These are phyloP conservation scores for Coemansia sp. DNA, from an alignment of 192 early-diverging fungal species.

Conservation along the genomic window DNA sequence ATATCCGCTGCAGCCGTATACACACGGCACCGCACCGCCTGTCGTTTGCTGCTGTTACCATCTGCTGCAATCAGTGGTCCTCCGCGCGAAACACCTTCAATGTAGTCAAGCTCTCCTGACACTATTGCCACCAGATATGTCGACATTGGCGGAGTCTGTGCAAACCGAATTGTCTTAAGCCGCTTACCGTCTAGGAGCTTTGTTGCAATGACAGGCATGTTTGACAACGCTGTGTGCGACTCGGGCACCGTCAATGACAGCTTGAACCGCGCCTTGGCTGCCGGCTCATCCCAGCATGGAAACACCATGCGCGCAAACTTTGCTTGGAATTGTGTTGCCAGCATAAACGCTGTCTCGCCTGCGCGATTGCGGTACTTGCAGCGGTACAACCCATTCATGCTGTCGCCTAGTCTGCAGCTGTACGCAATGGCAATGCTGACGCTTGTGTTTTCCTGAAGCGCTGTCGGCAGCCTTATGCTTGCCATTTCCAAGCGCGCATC, in stretches of 20 bases:
- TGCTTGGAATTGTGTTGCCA: constrained; percentile 79
- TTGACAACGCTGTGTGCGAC: constrained; percentile 68
- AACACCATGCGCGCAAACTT: constrained; percentile 69
- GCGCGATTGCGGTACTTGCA: constrained; percentile 61
- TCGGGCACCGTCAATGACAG: constrained; percentile 62
- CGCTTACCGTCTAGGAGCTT: not conserved
- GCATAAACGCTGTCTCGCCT: constrained; percentile 60
- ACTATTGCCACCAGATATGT: constrained; percentile 79
- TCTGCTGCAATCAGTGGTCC: constrained; percentile 6
- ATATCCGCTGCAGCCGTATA: constrained; percentile 67
- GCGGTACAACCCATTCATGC: constrained; percentile 84
- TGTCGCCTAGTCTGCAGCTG: constrained; percentile 65
- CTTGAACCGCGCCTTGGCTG: constrained; percentile 77
- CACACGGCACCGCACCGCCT: constrained; percentile 55
- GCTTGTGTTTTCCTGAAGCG: constrained; percentile 34
- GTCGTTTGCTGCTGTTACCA: constrained; percentile 32
- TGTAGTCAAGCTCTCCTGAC: constrained; percentile 77
- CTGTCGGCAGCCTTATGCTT: constrained; percentile 33
- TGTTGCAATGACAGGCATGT: constrained; percentile 62
- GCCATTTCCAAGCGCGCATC: constrained; percentile 48
- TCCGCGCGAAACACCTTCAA: constrained; percentile 60
- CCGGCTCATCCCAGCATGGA: constrained; percentile 82
- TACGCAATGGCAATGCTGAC: constrained; percentile 60
- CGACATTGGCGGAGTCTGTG: constrained; percentile 74
- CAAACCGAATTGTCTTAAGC: constrained; percentile 64